Conservation (phyloP, 352 stramenopile species). For the Pythium sukuiense region DNA sequence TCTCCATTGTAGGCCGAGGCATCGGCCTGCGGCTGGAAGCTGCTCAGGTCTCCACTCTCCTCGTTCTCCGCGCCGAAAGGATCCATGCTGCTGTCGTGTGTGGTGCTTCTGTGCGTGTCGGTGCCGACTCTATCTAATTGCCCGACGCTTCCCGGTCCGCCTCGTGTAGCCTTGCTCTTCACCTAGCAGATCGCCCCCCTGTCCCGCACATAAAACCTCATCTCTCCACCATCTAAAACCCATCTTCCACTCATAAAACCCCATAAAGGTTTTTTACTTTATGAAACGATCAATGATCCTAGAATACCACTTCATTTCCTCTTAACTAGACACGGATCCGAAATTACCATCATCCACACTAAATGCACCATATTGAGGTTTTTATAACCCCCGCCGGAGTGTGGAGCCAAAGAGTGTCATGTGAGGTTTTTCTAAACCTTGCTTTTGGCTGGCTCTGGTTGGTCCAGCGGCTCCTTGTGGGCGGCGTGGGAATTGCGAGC, state of each 20-base stretch:
- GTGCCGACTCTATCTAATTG: slow-evolving; percentile 2
- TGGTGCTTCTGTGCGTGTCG: slow-evolving; percentile 9
- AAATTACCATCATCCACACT: slow-evolving; percentile 15
- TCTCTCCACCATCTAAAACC: not conserved
- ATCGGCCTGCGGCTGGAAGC: slow-evolving; percentile 59
- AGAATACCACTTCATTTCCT: not conserved
- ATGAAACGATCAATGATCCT: slow-evolving; percentile 15
- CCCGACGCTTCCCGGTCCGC: not conserved
- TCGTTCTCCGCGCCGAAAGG: slow-evolving; percentile 54
- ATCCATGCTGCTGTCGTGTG: slow-evolving; percentile 42
- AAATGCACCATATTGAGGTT: slow-evolving; percentile 3
- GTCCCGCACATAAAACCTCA: not conserved
- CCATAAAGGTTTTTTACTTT: too few species aligned
- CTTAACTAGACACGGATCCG: not conserved
- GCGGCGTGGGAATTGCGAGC: not conserved
- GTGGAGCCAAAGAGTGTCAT: too few species aligned
- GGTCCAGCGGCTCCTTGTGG: not conserved
- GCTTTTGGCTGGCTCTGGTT: slow-evolving; percentile 25
- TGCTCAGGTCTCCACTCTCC: slow-evolving; percentile 46
- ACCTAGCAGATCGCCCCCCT: not conserved
- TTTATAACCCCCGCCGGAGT: not conserved
- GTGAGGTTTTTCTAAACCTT: slow-evolving; percentile 5
- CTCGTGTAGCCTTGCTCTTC: not conserved
- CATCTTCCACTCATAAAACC: slow-evolving; percentile 4
- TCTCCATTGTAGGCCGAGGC: slow-evolving; percentile 44